These are phyloP conservation scores for Pouteria glomerata DNA, from an alignment of 148 eudicot genomes.

Conservation along the genomic window DNA sequence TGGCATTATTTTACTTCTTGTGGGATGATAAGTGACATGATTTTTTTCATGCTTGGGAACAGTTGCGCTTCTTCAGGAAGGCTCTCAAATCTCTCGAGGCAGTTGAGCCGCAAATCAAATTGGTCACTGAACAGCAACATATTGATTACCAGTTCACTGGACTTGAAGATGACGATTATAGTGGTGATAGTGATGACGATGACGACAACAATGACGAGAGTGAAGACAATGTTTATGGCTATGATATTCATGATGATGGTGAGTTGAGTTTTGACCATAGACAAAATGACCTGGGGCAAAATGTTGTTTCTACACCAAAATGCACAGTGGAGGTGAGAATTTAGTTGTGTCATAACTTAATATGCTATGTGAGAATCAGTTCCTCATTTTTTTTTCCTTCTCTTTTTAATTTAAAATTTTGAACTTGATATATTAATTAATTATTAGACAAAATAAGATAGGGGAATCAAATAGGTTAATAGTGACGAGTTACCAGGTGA, in stretches of 20 bases:
- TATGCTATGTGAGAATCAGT: too few species aligned
- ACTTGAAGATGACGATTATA: conserved; percentile 58
- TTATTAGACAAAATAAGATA: too few species aligned
- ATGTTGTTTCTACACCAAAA: conserved; percentile 29
- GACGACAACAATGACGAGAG: conserved; percentile 25
- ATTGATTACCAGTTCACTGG: conserved; percentile 82
- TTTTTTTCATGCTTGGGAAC: conserved; percentile 26
- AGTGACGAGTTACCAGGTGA: too few species aligned
- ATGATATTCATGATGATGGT: conserved; percentile 36
- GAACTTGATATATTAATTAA: too few species aligned
- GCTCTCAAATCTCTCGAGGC: conserved; percentile 73
- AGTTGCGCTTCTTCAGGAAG: conserved; percentile 75
- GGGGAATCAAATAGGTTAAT: too few species aligned
- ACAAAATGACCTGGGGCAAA: conserved; percentile 29
- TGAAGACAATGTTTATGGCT: conserved; percentile 22
- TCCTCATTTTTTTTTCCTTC: too few species aligned
- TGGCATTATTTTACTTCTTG: neutral
- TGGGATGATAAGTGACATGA: conserved; percentile 8
- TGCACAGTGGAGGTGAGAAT: conserved; percentile 63
- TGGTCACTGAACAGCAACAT: conserved; percentile 67
- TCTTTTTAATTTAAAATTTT: too few species aligned
- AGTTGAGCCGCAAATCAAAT: conserved; percentile 80
- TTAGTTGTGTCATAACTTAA: too few species aligned
- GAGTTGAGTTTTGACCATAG: conserved; percentile 59
- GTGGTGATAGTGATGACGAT: conserved; percentile 9